phyloP scores from a whole-genome alignment of 352 stramenopile genomes.

The Pythium phragmitis region DNA sequence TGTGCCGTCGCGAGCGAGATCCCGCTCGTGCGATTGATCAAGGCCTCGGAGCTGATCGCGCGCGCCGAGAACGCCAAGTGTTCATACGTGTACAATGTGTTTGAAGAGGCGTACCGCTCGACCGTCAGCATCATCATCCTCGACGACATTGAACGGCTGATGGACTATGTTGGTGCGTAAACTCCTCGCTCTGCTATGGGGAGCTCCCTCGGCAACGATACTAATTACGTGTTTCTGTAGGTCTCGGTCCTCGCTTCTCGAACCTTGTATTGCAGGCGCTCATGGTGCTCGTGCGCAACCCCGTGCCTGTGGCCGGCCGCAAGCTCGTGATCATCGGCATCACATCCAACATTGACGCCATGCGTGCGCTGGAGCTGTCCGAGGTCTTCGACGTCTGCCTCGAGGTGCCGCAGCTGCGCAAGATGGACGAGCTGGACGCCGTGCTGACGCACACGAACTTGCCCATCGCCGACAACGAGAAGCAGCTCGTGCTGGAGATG shows the following conservation, averaged over 20 bases:
- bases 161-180: conserved; percentile 92
- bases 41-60: conserved; percentile 97
- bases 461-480: conserved; percentile 62
- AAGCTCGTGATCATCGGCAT: conserved; percentile 97
- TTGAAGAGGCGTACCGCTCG: conserved; percentile 98
- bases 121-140: conserved; percentile 98
- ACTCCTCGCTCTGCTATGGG: background rate
- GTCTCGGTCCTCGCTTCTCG: conserved; percentile 96
- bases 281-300: conserved; percentile 98
- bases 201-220: background rate
- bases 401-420: conserved; percentile 90
- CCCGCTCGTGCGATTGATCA: conserved; percentile 97
- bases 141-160: conserved; percentile 99
- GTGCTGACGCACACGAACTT: conserved; percentile 85
- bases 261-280: conserved; percentile 99
- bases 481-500: conserved; percentile 63
- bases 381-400: conserved; percentile 95
- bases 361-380: conserved; percentile 93
- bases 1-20: conserved; percentile 96
- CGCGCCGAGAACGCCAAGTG: conserved; percentile 94
- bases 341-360: conserved; percentile 89
- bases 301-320: conserved; percentile 89
- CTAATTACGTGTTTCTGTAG: conserved; percentile 25
- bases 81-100: conserved; percentile 92
- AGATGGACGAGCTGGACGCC: conserved; percentile 87